phyloP scores from a whole-genome alignment of 75 land plant genomes.

The Pseudotsuga menziesii region DNA sequence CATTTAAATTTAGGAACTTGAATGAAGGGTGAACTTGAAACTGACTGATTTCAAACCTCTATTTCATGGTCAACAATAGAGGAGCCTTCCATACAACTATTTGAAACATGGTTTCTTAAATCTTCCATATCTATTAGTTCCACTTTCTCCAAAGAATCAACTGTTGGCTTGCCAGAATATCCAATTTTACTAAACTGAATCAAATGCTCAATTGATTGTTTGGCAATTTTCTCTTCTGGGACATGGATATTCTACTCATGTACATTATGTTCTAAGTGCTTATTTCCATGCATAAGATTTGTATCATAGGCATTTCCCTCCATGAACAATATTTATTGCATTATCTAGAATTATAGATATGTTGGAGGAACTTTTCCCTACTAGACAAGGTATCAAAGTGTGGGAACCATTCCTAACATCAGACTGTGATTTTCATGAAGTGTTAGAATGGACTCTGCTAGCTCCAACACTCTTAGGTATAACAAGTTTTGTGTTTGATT shows the following conservation, averaged over 20 bases:
- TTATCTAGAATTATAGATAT: neutral
- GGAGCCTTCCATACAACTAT: conserved; percentile 1
- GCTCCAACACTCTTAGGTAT: conserved; percentile 19
- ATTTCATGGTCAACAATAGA: neutral
- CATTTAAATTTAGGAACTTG: conserved; percentile 63
- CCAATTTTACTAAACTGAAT: conserved; percentile 8
- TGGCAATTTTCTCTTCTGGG: neutral
- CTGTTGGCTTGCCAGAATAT: neutral
- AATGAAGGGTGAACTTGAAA: neutral
- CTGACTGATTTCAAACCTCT: neutral
- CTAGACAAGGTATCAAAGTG: conserved; percentile 1
- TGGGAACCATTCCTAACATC: neutral
- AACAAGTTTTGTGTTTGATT: conserved; percentile 32
- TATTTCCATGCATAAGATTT: neutral
- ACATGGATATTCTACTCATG: neutral
- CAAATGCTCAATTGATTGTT: neutral
- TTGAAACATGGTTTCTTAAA: neutral
- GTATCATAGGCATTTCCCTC: neutral
- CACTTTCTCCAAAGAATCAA: conserved; percentile 2
- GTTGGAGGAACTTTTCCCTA: neutral
- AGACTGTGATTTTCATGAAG: neutral
- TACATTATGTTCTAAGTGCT: neutral
- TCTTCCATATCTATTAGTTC: neutral
- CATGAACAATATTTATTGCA: neutral
- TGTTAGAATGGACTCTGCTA: conserved; percentile 13